Evolutionary conservation across 805 yeast species (phyloP), one percentile per base, ranked within the genome.

Genomic region (Candida germanica): DNA sequence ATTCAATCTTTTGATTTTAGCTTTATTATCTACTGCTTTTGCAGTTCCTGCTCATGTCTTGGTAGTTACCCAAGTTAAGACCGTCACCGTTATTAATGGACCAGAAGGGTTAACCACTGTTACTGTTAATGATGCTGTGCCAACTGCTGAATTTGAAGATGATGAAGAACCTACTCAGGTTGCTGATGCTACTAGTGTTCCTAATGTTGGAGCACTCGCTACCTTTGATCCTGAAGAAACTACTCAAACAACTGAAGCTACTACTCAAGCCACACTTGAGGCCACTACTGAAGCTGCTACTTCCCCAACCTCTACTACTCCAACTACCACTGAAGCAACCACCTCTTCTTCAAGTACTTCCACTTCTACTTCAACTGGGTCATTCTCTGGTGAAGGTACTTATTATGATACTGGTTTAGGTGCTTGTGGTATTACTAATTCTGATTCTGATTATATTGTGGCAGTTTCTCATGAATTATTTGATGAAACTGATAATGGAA

Each of bases 381-480:
- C 44, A 15, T 31, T 48, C 9, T 9, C 45, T 6, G 47, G 48
- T 34, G 54, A 72, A 40, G 80, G 78, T 35, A 75, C 80, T 20
- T 75, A 56, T 54, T 75, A 71, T 50, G 49, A 52, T 20, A 63
- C 73, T 14, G 66, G 66, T 4, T 48, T 58, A 30, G 83, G 81
- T 38, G 77, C 82, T 16, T 79, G 83, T 58, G 84, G 84, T 27
- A 40, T 47, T 29, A 51, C 63, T 42, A 68, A 58, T 59, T 35
- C 61, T 12, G 75, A 66, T 42, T 22, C 59, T n/a, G 83, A 78
- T 47, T 53, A 53, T 39, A 66, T 78, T 44, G 79, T 71, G 28
- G 84, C 83, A 26, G 58, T 77, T 45, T 69, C 75, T 38, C 61
- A 58, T 43, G 50, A 50, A 33, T 61, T 72, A 48, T 73, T 59